These are phyloP conservation scores for Pleoardoris graminearum DNA, from an alignment of 2,329 filamentous ascomycete genomes.

Conservation along the genomic window DNA sequence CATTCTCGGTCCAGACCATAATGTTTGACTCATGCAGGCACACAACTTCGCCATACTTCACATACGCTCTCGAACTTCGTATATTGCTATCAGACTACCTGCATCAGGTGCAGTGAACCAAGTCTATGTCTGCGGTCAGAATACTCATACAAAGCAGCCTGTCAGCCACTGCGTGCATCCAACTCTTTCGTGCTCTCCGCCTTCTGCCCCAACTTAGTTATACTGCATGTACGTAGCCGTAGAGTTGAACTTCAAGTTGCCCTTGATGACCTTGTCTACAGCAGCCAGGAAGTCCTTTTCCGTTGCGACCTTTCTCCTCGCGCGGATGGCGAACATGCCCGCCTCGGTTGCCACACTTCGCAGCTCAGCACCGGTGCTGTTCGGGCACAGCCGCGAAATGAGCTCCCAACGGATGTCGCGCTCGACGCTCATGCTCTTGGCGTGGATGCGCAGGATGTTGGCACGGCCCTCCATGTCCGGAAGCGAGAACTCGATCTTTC, in stretches of 20 bases:
- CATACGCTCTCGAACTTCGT: neutral
- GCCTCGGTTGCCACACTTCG: conserved; percentile 97
- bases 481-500: conserved; percentile 98
- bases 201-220: conserved; percentile 65
- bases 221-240: conserved; percentile 99
- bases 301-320: conserved; percentile 92
- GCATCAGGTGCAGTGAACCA: conserved; percentile 9
- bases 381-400: conserved; percentile 94
- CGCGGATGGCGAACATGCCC: conserved; percentile 96
- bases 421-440: conserved; percentile 99
- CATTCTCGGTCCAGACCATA: too few relatives aligned
- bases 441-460: conserved; percentile 97
- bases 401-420: conserved; percentile 98
- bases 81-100: conserved; percentile 4
- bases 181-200: neutral
- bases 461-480: conserved; percentile 96
- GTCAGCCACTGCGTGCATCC: neutral
- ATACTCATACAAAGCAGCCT: conserved; percentile 7
- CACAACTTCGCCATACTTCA: too few relatives aligned
- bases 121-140: neutral
- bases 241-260: conserved; percentile 98
- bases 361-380: conserved; percentile 94
- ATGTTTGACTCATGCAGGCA: too few relatives aligned
- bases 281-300: conserved; percentile 99
- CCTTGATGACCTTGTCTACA: conserved; percentile 99